These are phyloP conservation scores for Lactifluus pinguis DNA, from an alignment of 768 basidiomycete species.

Conservation along the genomic window DNA sequence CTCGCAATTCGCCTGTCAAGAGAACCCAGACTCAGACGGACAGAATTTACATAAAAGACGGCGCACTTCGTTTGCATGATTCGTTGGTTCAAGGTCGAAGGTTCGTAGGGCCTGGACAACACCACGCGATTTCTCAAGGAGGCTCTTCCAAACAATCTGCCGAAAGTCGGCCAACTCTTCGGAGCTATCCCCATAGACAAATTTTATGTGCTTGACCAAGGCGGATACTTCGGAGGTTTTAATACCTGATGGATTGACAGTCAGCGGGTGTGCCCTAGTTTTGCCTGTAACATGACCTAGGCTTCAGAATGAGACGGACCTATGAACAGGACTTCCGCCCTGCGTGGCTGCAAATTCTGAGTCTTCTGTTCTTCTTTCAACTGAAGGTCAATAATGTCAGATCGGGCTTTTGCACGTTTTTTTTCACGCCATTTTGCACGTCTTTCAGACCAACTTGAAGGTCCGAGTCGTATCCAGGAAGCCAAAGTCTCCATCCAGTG, in stretches of 20 bases:
- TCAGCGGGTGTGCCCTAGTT: background rate
- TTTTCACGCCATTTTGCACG: background rate
- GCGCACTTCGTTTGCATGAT: background rate
- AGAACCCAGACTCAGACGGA: too few species aligned
- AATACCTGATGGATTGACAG: background rate
- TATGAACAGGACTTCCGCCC: slow-evolving; percentile 70
- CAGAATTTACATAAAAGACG: background rate
- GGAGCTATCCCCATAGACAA: slow-evolving; percentile 38
- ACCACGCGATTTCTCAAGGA: background rate
- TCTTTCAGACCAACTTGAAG: background rate
- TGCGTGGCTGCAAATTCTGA: slow-evolving; percentile 45
- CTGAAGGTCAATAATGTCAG: slow-evolving; percentile 69
- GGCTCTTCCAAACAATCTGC: background rate
- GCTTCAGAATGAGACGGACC: slow-evolving; percentile 38
- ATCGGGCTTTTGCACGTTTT: slow-evolving; percentile 23
- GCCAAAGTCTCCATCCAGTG: background rate
- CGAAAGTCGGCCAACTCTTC: background rate
- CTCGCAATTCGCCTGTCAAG: background rate
- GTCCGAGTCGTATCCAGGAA: background rate
- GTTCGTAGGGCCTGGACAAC: background rate
- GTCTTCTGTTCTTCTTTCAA: slow-evolving; percentile 77
- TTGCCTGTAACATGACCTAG: too few species aligned
- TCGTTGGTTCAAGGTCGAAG: too few species aligned
- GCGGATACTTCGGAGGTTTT: background rate
- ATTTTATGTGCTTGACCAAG: background rate